Base-by-base conservation (phyloP, 257 asterid genomes). In the Salvia splendens region DNA sequence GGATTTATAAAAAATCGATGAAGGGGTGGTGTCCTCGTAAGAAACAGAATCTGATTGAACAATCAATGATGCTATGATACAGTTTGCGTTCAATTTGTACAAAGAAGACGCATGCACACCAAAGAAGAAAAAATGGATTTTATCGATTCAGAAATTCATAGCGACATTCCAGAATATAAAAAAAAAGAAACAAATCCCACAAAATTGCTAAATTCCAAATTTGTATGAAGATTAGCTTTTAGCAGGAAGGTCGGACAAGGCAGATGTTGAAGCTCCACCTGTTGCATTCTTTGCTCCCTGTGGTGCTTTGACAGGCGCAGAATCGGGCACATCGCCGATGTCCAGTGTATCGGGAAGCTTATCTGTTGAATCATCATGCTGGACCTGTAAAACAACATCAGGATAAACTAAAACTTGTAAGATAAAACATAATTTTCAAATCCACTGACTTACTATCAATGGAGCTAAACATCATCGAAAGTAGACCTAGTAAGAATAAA, bases 301-400 rank as follows among this genome's bases (percentile, higher is more conserved):
- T 3, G 80, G 67, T 47, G 77, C 20, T 24, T 57, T 40, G 10
- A 73, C 59, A 24, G 66, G 52, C 24, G 77, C 80, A 5, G 72
- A 54, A 67, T 85, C 96, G 8, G 94, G 81, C 77, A 87, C 95
- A 28, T 92, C 98, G 12, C 95, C 96, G 16, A 92, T 89, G 84
- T 92, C 95, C 76, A 89, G 76, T 42, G 85, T 74, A 54, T 89
- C 95, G 0, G 96, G 98, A 68, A 92, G 96, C 86, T 78, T 85
- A 69, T 83, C 79, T 12, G 80, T 72, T 53, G 77, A 72, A 72
- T 82, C 96, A 59, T 63, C 77, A 20, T 82, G 73, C 70, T 67
- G 20, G 55, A 68, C 53, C 88, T 83, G 82, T 56, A 66, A 33
- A 14, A 52, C 12, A 9, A 58, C 7, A 60, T 33, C 14, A n/a